A percentile compares a stretch with the other conserved stretches of the same genome.
Conservation (phyloP, 306 rosid species). For the Lablab purpureus region DNA sequence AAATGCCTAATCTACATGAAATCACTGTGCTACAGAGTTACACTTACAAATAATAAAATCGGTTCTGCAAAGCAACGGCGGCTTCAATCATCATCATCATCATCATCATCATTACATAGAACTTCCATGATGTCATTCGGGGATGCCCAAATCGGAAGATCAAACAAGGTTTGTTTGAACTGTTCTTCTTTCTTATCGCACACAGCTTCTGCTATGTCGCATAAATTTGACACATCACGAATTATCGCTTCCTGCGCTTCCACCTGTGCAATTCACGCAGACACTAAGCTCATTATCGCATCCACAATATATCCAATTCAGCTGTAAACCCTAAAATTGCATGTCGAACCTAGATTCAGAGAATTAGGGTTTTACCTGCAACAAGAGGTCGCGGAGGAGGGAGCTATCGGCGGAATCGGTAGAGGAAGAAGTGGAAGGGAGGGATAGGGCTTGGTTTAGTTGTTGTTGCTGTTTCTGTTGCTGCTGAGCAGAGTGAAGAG, state of each 20-base stretch:
- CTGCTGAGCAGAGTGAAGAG: conserved; percentile 1
- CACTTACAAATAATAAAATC: conserved; percentile 40
- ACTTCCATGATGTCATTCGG: conserved; percentile 66
- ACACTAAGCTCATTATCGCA: conserved; percentile 18
- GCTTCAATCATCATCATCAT: neutral
- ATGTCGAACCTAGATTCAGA: neutral
- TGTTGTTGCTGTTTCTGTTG: conserved; percentile 29
- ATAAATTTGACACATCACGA: conserved; percentile 59
- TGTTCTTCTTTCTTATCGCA: conserved; percentile 60
- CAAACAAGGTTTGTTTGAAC: conserved; percentile 56
- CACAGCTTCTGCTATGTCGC: conserved; percentile 71
- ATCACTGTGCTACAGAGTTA: conserved; percentile 41
- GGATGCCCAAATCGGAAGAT: conserved; percentile 78
- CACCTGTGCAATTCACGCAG: conserved; percentile 51
- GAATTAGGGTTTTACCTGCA: conserved; percentile 58
- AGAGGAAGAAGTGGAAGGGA: conserved; percentile 42
- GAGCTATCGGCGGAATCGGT: conserved; percentile 50
- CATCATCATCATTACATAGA: conserved; percentile 55
- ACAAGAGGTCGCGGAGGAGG: conserved; percentile 59
- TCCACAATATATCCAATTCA: conserved; percentile 9
- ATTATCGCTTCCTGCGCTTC: conserved; percentile 77
- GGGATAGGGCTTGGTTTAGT: conserved; percentile 28
- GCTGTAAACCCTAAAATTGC: conserved; percentile 8
- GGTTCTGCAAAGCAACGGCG: conserved; percentile 25
- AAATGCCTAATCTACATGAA: conserved; percentile 47